Conservation (phyloP, 192 early-diverging fungal genomes). For the Coemansia sp. region DNA sequence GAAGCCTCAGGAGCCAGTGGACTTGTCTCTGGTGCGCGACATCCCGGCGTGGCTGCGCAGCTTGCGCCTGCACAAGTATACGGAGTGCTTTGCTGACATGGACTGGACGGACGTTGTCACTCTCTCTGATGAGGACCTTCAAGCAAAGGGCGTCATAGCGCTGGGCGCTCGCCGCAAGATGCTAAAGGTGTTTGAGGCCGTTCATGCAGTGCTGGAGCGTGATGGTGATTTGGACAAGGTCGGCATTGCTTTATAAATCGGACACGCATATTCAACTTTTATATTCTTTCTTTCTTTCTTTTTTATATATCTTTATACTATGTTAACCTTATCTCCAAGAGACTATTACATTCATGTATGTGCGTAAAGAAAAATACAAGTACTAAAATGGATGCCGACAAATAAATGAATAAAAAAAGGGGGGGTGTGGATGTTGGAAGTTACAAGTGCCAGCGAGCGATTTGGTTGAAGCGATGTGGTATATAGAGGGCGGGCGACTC, state of each 20-base stretch:
- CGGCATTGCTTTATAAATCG: neutral
- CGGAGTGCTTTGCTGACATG: conserved; percentile 81
- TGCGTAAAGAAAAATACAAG: too few relatives aligned
- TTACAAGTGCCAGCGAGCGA: conserved; percentile 46
- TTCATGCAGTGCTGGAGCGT: conserved; percentile 17
- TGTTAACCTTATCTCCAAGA: too few relatives aligned
- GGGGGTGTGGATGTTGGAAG: neutral
- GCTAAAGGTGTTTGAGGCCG: conserved; percentile 90
- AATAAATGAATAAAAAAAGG: neutral
- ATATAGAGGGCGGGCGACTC: conserved; percentile 26
- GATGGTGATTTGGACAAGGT: conserved; percentile 6
- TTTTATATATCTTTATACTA: too few relatives aligned
- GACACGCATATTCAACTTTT: neutral
- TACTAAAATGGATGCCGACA: neutral
- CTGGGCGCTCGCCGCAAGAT: conserved; percentile 96
- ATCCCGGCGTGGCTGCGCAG: conserved; percentile 92
- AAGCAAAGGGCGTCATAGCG: conserved; percentile 84
- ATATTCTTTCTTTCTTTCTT: neutral
- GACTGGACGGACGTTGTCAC: conserved; percentile 90
- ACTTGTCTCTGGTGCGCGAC: conserved; percentile 62
- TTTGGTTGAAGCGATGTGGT: conserved; percentile 41
- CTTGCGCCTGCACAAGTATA: conserved; percentile 97
- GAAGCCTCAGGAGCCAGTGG: conserved; percentile 29
- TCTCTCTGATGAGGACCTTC: conserved; percentile 80
- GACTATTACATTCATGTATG: too few relatives aligned